Evolutionary conservation across 169 alveolate species (phyloP).

Genomic region (Plasmodium relictum): DNA sequence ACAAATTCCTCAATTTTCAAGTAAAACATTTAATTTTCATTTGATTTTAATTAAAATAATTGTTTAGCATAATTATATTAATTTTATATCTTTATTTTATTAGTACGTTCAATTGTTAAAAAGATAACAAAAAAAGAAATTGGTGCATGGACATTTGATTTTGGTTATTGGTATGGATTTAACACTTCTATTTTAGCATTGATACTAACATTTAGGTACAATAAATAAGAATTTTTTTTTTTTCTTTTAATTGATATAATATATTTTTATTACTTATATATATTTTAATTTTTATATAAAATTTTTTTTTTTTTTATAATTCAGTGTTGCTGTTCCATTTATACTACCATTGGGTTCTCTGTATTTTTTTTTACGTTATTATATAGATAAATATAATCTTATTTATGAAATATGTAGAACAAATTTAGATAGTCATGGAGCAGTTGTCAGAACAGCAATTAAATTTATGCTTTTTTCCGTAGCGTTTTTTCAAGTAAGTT

Average conservation of each 20-base stretch:
- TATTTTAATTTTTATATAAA: neutral
- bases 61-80: neutral
- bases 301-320: neutral
- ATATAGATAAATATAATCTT: slow-evolving; percentile 85
- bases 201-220: slow-evolving; percentile 85
- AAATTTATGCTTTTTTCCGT: slow-evolving; percentile 86
- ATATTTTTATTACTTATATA: slow-evolving; percentile 46
- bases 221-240: neutral
- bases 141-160: slow-evolving; percentile 80
- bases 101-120: slow-evolving; percentile 57
- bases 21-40: neutral
- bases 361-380: slow-evolving; percentile 84
- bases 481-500: slow-evolving; percentile 78
- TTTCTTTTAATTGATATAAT: neutral
- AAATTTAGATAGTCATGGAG: slow-evolving; percentile 86
- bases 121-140: slow-evolving; percentile 61
- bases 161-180: slow-evolving; percentile 89
- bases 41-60: neutral
- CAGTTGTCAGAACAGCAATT: slow-evolving; percentile 82
- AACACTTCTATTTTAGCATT: slow-evolving; percentile 84
- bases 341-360: slow-evolving; percentile 82
- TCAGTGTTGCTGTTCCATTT: slow-evolving; percentile 79
- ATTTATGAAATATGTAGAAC: slow-evolving; percentile 82
- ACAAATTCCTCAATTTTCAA: slow-evolving; percentile 75
- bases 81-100: neutral